Percentiles rank a stretch among this genome's conserved stretches.
Conservation (phyloP, 176 grass and related monocot genomes). For the Oryza brachyantha region DNA sequence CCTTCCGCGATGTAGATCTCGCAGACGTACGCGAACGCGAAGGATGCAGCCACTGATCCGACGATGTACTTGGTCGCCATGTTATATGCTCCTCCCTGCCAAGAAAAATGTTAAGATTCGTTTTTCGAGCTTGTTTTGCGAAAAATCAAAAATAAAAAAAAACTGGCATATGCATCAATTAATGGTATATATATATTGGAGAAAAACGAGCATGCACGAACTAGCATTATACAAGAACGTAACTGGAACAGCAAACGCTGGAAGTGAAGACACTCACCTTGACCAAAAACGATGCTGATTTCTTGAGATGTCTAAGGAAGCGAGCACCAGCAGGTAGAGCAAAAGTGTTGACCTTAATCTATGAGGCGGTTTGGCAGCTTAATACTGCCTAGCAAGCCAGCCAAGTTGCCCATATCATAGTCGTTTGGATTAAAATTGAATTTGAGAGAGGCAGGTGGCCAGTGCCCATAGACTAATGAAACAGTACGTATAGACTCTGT, state of each 20-base stretch:
- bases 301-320: not conserved
- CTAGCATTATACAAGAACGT: not conserved
- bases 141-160: no score
- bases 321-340: not conserved
- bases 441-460: not conserved
- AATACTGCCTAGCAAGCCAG: not conserved
- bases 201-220: not conserved
- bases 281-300: not conserved
- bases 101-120: not conserved
- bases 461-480: not conserved
- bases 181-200: not conserved
- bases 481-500: not conserved
- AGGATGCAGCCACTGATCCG: constrained; percentile 15
- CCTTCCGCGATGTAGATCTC: constrained; percentile 6
- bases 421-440: not conserved
- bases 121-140: not conserved
- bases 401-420: not conserved
- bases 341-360: not conserved
- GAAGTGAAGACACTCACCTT: not conserved
- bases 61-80: constrained; percentile 24
- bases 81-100: not conserved
- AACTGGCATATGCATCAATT: no score
- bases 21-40: constrained; percentile 20
- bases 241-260: not conserved
- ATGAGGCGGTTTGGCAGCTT: not conserved